Evolutionary conservation across 2,329 filamentous ascomycete species (phyloP).

Genomic region (Trichophyton benhamiae): DNA sequence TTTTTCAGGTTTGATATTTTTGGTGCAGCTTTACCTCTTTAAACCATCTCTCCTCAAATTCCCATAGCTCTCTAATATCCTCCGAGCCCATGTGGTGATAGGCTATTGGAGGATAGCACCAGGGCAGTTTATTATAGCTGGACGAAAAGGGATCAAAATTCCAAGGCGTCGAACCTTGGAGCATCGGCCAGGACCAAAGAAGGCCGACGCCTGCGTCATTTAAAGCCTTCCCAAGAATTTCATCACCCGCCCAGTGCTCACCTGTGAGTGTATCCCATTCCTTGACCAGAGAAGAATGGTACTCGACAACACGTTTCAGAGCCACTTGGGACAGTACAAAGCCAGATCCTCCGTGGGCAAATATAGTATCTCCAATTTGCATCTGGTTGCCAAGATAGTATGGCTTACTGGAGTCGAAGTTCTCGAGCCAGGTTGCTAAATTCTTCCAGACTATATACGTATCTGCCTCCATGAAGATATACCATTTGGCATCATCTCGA

Average conservation of each 20-base stretch:
- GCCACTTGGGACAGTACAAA: constrained; percentile 42
- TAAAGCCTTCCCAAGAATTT: constrained; percentile 38
- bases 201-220: constrained; percentile 36
- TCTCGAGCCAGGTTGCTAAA: constrained; percentile 41
- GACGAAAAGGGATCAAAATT: constrained; percentile 34
- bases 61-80: constrained; percentile 34
- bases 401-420: constrained; percentile 37
- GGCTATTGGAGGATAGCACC: constrained; percentile 40
- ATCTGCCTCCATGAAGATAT: constrained; percentile 48
- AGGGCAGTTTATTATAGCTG: constrained; percentile 31
- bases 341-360: constrained; percentile 43
- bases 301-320: constrained; percentile 33
- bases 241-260: constrained; percentile 40
- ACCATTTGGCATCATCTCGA: constrained; percentile 43
- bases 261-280: constrained; percentile 36
- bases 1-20: background rate
- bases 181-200: constrained; percentile 37
- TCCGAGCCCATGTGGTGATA: constrained; percentile 38
- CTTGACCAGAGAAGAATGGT: constrained; percentile 31
- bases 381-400: constrained; percentile 45
- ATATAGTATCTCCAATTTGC: constrained; percentile 39
- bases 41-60: constrained; percentile 36
- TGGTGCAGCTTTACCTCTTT: background rate
- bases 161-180: constrained; percentile 33
- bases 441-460: constrained; percentile 46